Base-by-base conservation (phyloP, 164 flowering plant genomes). In the Litsea cubeba region DNA sequence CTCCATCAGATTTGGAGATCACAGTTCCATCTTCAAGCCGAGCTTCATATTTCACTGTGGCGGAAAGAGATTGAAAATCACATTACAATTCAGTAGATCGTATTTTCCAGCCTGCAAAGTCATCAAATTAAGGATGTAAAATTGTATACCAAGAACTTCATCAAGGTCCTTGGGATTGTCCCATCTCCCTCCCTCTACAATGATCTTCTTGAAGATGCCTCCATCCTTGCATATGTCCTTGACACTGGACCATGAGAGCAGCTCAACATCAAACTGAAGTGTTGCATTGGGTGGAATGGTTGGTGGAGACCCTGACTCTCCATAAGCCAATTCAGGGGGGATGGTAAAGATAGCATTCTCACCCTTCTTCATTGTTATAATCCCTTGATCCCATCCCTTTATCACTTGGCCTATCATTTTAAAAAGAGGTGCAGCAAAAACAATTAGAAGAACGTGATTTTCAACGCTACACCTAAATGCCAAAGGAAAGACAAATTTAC, bases 211-310 rank as follows among this genome's bases (percentile, higher is more conserved):
- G 73, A 91, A 88, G 65, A 95, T 78, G 3, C 99, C 98, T 49
- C 99, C 99, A 83, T 95, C 99, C 84, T 92, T 91, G 86, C 97
- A 93, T 20, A 95, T 92, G 78, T 93, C 99, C 81, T 92, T 93
- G 20, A 92, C 97, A 75, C 98, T 95, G 5, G 80, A 82, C 99
- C 99, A 95, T 5, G 97, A 90, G 0, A 95, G 91, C 76, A 95
- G 77, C 77, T 95, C 95, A 65, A 95, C 99, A 78, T 95, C 98
- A 51, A 93, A 95, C 68, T 89, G 96, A 28, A 95, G 91, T 0
- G 98, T 93, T 1, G 99, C 95, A 82, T 83, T 93, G 3, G 98
- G 95, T 69, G 99, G 98, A 71, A 95, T 93, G 2, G 95, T 92
- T 60, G 99, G 98, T 17, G 95, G 86, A 46, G 97, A 92, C 3